Evolutionary conservation across 805 yeast species (phyloP), one percentile per base, ranked within the genome.

Genomic region (Teunomyces aglyptinius): DNA sequence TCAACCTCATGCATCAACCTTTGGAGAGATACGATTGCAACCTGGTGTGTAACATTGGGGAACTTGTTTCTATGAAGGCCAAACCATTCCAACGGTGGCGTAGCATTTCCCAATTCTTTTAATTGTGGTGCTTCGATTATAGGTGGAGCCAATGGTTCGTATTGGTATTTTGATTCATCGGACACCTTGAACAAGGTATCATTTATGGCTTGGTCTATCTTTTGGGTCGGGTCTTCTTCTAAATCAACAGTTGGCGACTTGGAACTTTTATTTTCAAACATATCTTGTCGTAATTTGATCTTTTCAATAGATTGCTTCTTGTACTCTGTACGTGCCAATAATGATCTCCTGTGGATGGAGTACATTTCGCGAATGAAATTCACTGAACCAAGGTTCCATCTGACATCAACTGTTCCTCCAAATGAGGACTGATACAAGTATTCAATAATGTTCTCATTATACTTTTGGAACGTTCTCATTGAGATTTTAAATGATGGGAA

Each of bases 41-140:
- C 71, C 62, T 89, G 92, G 60, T 94, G 97, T 0, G 96, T 85
- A 48, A 87, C 76, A 34, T 86, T 83, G 0, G 99, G 99, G 54
- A 94, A 82, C 53, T 83, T 81, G 56, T 85, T 80, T 53, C 98
- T 76, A 62, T 94, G 94, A 26, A 94, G 74, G 2, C 99, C 99
- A 70, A 94, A 87, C 99, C 99, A 94, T 62, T 94, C 99, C 48
- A 94, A 68, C 2, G 99, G 99, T 1, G 99, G 99, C 0, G 99
- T 94, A 1, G 97, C 98, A 66, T 86, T 91, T 20, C 99, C 98
- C 57, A 94, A 74, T 58, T 94, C 98, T 58, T 82, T 83, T 58
- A 94, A 71, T 54, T 85, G 92, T 2, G 98, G 98, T 15, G 94
- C 87, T 50, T 87, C 95, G 31, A 94, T 89, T 5, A 80, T 72